A percentile compares a stretch with the other conserved stretches of the same genome.
These are phyloP conservation scores for Isabelozyma heimii DNA, from an alignment of 805 yeast genomes.

Conservation along the genomic window DNA sequence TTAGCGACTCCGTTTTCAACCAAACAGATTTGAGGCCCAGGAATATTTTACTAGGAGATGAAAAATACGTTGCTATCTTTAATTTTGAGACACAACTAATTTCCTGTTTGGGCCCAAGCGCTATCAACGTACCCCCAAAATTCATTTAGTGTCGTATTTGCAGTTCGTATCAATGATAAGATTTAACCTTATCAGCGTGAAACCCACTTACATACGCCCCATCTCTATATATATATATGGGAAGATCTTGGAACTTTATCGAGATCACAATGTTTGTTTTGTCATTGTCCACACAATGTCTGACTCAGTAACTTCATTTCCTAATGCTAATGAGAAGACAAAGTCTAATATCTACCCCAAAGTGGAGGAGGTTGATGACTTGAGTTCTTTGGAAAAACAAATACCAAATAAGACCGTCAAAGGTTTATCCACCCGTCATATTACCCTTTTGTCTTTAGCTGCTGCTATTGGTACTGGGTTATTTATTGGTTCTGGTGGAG, in stretches of 20 bases:
- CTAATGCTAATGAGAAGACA: not conserved
- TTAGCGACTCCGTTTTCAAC: not conserved
- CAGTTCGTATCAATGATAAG: not conserved
- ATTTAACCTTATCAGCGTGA: not conserved
- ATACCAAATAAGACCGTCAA: not conserved
- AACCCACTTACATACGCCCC: not conserved
- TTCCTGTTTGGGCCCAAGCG: not conserved
- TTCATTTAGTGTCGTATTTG: not conserved
- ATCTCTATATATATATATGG: no score
- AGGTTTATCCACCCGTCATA: not conserved
- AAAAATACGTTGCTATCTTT: not conserved
- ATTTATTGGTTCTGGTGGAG: conserved; percentile 23
- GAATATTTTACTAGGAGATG: no score
- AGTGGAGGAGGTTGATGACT: not conserved
- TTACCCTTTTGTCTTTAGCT: not conserved
- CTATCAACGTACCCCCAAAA: not conserved
- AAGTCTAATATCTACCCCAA: not conserved
- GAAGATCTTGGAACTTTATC: not conserved
- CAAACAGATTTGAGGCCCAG: not conserved
- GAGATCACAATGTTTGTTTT: not conserved
- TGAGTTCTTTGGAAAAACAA: not conserved
- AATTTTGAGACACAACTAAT: not conserved
- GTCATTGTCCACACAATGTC: not conserved
- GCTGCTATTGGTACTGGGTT: conserved; percentile 13
- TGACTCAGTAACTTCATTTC: not conserved